phyloP scores from a whole-genome alignment of 805 yeast species.

The Tetrapisispora nanseiensis region DNA sequence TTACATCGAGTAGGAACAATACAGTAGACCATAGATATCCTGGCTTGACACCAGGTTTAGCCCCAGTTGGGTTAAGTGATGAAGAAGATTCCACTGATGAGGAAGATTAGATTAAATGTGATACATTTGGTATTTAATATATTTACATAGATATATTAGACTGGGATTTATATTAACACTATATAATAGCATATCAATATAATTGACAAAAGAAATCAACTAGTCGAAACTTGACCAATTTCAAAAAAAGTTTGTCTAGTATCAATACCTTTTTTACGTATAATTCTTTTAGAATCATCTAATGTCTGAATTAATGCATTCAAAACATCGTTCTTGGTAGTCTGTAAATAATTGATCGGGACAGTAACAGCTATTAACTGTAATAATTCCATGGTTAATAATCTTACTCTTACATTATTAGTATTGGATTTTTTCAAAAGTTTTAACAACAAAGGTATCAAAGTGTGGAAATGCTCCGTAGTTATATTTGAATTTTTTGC shows the following conservation, averaged over 20 bases:
- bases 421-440: slow-evolving; percentile 14
- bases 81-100: slow-evolving; percentile 35
- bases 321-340: slow-evolving; percentile 43
- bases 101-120: slow-evolving; percentile 8
- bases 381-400: slow-evolving; percentile 49
- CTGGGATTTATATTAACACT: too few species aligned
- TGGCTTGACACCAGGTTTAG: slow-evolving; percentile 78
- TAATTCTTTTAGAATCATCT: slow-evolving; percentile 65
- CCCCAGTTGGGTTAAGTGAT: slow-evolving; percentile 63
- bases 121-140: background rate
- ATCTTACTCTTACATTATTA: slow-evolving; percentile 44
- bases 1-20: background rate
- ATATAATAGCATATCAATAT: background rate
- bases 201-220: background rate
- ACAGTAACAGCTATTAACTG: slow-evolving; percentile 35
- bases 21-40: slow-evolving; percentile 31
- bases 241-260: slow-evolving; percentile 72
- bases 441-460: slow-evolving; percentile 46
- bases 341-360: slow-evolving; percentile 37
- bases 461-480: slow-evolving; percentile 42
- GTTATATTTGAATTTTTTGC: slow-evolving; percentile 46
- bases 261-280: slow-evolving; percentile 68
- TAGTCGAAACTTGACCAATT: slow-evolving; percentile 25
- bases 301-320: slow-evolving; percentile 40
- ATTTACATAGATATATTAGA: background rate